A percentile compares a stretch with the other conserved stretches of the same genome.
Evolutionary conservation across 1,284 basidiomycete species (phyloP).

Genomic region (Leccinum fuscescens): DNA sequence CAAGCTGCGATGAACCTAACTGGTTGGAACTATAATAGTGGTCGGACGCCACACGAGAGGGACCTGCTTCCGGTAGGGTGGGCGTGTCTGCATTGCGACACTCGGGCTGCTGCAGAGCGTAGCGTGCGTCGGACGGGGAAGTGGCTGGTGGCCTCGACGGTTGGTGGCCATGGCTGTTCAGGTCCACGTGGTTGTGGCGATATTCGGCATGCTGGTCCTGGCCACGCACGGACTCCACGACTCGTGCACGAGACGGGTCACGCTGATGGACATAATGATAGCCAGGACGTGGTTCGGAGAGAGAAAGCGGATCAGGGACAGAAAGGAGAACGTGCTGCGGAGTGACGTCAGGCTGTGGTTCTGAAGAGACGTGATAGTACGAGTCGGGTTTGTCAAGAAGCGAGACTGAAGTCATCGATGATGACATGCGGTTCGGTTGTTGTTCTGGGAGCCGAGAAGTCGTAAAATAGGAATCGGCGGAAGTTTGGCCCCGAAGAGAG

Average conservation of each 20-base stretch:
- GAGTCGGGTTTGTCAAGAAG: slow-evolving; percentile 29
- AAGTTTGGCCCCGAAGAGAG: slow-evolving; percentile 21
- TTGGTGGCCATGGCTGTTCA: slow-evolving; percentile 12
- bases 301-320: slow-evolving; percentile 32
- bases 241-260: slow-evolving; percentile 29
- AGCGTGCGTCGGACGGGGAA: slow-evolving; percentile 20
- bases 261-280: slow-evolving; percentile 33
- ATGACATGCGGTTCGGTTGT: slow-evolving; percentile 27
- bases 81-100: slow-evolving; percentile 13
- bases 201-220: slow-evolving; percentile 31
- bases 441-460: slow-evolving; percentile 26
- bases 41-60: slow-evolving; percentile 20
- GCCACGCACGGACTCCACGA: slow-evolving; percentile 24
- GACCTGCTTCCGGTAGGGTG: slow-evolving; percentile 21
- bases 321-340: slow-evolving; percentile 24
- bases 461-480: slow-evolving; percentile 30
- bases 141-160: slow-evolving; percentile 21
- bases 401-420: slow-evolving; percentile 29
- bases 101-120: slow-evolving; percentile 21
- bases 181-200: slow-evolving; percentile 26
- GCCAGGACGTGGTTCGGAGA: slow-evolving; percentile 29
- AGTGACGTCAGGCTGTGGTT: slow-evolving; percentile 34
- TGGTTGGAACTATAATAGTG: slow-evolving; percentile 18
- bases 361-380: slow-evolving; percentile 29
- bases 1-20: slow-evolving; percentile 17